These are phyloP conservation scores for Platanus orientalis DNA, from an alignment of 164 flowering plant genomes.

Conservation along the genomic window DNA sequence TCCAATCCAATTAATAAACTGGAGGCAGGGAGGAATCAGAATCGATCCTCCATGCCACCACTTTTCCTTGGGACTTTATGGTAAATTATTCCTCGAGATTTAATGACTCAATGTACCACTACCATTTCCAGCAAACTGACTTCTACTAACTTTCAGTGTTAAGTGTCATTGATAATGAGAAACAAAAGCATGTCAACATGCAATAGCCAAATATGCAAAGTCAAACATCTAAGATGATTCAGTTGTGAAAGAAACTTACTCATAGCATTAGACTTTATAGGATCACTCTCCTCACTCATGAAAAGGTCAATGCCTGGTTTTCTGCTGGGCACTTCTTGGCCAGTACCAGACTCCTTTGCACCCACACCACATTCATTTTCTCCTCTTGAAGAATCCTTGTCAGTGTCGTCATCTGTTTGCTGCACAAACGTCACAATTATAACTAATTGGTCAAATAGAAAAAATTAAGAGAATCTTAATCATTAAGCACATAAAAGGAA, in stretches of 20 bases:
- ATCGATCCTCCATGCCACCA: no score
- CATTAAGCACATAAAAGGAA: not conserved
- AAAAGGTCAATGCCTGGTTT: conserved; percentile 70
- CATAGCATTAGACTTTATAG: conserved; percentile 69
- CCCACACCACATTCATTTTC: conserved; percentile 18
- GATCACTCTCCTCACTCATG: conserved; percentile 60
- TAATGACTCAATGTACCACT: no score
- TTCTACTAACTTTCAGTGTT: no score
- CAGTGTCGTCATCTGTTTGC: conserved; percentile 41
- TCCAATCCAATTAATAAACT: no score
- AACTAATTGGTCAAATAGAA: conserved; percentile 1
- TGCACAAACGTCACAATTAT: conserved; percentile 18
- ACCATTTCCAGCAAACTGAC: no score
- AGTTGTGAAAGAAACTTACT: conserved; percentile 39
- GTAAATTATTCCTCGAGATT: no score
- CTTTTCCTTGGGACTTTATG: no score
- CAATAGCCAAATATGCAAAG: no score
- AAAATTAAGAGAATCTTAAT: not conserved
- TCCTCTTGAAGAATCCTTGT: conserved; percentile 23
- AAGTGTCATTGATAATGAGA: not conserved
- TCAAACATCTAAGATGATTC: no score
- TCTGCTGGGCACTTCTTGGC: conserved; percentile 14
- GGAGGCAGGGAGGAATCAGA: no score
- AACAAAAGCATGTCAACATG: no score
- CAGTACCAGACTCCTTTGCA: conserved; percentile 18